Percentiles rank a stretch among this genome's conserved stretches.
phyloP scores from a whole-genome alignment of 1,139 yeast species.

The Saccharomyces hybrid region DNA sequence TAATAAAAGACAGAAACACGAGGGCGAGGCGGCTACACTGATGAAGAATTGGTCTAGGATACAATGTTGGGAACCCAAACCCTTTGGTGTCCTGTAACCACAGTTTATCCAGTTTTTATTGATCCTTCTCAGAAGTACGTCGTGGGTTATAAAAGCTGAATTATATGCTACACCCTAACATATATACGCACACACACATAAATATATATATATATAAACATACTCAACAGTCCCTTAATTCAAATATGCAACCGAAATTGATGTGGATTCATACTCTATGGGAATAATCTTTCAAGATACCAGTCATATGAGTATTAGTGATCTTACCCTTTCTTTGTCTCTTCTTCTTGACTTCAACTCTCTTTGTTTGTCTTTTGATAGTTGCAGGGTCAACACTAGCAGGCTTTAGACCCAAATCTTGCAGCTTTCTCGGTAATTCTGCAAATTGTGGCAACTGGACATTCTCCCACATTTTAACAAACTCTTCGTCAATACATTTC shows the following conservation, averaged over 20 bases:
- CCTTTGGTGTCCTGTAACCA: constrained; percentile 36
- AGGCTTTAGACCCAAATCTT: constrained; percentile 84
- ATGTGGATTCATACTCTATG: constrained; percentile 21
- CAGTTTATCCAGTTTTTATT: background rate
- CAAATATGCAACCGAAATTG: background rate
- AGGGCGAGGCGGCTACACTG: background rate
- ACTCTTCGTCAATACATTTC: constrained; percentile 74
- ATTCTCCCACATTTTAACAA: constrained; percentile 69
- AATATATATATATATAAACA: background rate
- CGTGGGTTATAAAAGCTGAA: background rate
- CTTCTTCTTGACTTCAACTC: constrained; percentile 56
- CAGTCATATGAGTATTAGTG: constrained; percentile 94
- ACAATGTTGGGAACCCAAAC: constrained; percentile 39
- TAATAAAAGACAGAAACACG: constrained; percentile 2
- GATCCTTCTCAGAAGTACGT: background rate
- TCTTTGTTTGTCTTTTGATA: constrained; percentile 54
- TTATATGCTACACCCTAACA: background rate
- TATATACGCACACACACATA: background rate
- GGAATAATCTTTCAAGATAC: constrained; percentile 79
- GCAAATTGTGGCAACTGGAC: constrained; percentile 76
- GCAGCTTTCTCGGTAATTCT: constrained; percentile 67
- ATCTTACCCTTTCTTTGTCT: constrained; percentile 88
- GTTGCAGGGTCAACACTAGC: constrained; percentile 95
- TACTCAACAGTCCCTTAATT: background rate
- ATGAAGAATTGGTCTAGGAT: constrained; percentile 23